These are phyloP conservation scores for Suillus placidus DNA, from an alignment of 768 basidiomycete species.

Conservation along the genomic window DNA sequence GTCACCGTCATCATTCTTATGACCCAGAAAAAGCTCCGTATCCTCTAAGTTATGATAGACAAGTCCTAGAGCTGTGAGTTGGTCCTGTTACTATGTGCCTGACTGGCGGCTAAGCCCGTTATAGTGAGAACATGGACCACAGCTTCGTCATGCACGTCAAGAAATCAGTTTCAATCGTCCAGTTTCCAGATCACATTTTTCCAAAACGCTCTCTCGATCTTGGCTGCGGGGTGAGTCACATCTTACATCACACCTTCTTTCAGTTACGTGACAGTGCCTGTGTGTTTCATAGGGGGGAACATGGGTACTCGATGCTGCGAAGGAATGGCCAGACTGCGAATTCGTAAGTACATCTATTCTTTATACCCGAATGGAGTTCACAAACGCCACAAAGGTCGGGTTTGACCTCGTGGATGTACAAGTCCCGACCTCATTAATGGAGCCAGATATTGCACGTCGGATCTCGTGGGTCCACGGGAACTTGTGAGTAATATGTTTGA, in stretches of 20 bases:
- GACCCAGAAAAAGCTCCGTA: slow-evolving; percentile 80
- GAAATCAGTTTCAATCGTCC: slow-evolving; percentile 58
- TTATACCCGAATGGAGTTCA: neutral
- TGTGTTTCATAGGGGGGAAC: slow-evolving; percentile 53
- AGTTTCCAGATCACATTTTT: slow-evolving; percentile 47
- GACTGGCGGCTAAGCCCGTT: neutral
- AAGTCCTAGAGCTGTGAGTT: slow-evolving; percentile 69
- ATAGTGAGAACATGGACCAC: slow-evolving; percentile 60
- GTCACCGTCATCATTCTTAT: slow-evolving; percentile 66
- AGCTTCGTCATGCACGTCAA: slow-evolving; percentile 50
- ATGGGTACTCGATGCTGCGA: slow-evolving; percentile 75
- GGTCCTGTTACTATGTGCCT: slow-evolving; percentile 4
- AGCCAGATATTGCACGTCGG: slow-evolving; percentile 53
- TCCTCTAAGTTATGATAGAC: slow-evolving; percentile 70
- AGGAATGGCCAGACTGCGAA: slow-evolving; percentile 64
- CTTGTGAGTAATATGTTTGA: slow-evolving; percentile 51
- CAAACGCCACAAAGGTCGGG: slow-evolving; percentile 54
- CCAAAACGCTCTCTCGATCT: slow-evolving; percentile 66
- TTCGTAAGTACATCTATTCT: slow-evolving; percentile 48
- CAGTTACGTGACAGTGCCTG: slow-evolving; percentile 2
- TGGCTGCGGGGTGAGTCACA: slow-evolving; percentile 67
- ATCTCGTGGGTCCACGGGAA: slow-evolving; percentile 79
- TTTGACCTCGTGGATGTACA: slow-evolving; percentile 81
- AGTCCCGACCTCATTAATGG: slow-evolving; percentile 55
- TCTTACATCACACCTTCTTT: slow-evolving; percentile 13